Base-by-base conservation (phyloP, 1,139 yeast genomes). In the Torulaspora pretoriensis region DNA sequence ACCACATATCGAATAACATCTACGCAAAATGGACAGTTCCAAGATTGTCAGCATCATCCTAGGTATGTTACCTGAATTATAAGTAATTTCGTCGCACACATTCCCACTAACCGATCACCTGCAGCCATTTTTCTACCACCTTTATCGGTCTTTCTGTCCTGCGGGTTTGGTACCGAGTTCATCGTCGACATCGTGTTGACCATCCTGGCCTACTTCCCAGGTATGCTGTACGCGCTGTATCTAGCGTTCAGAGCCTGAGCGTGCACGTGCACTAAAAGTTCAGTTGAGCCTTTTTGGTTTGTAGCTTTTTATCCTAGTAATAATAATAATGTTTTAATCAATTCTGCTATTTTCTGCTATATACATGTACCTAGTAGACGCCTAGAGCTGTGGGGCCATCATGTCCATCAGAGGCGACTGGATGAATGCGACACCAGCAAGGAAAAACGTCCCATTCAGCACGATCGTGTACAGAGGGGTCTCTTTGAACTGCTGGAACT, bases 351-450 rank as follows among this genome's bases (percentile, higher is more conserved):
- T 19, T 14, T 30, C 7, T 9, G 22, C 8, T 19, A 37, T 37
- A 22, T 37, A 37, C 40, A 37, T n/a, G 35, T 13, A 17, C 34
- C 17, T 25, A n/a, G n/a, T 3, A 23, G 22, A 7, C 13, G 17
- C 23, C 65, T 78, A 64, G 42, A 64, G 73, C 67, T 83, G 90
- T 46, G 92, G 92, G 56, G 83, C 89, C 69, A 84, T 70, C 79
- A 81, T 77, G 48, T 83, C 92, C 87, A 83, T 82, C 62, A 82
- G 69, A 54, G 90, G 83, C 38, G 89, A 81, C 70, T 81, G 87
- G 55, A 84, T 78, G 67, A 83, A 77, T 17, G 79, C 79, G 55
- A 83, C 84, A 63, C 92, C 92, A 40, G 84, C 76, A 49, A 75
- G 78, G 60, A 84, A 84, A 52, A 83, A 71, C 31, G 72, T 74